Evolutionary conservation across 305 asterid genomes (phyloP).

Genomic region (Ajuga reptans): DNA sequence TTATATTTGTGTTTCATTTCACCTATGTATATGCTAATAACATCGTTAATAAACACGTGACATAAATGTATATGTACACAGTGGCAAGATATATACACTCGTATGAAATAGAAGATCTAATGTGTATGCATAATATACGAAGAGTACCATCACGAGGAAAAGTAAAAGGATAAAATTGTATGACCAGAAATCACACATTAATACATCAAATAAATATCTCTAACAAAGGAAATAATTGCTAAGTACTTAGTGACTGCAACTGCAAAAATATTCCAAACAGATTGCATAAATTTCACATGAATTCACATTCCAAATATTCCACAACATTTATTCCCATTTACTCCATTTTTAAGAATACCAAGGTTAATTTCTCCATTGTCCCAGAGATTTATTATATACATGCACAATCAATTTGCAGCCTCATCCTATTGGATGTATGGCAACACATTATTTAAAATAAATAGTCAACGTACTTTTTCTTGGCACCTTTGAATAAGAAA

Average conservation of each 20-base stretch:
- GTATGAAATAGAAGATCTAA: too few species aligned
- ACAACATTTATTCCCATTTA: constrained; percentile 21
- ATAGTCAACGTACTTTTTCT: too few species aligned
- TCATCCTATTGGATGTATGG: too few species aligned
- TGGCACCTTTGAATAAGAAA: too few species aligned
- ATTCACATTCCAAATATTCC: constrained; percentile 20
- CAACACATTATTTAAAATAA: too few species aligned
- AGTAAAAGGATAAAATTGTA: neutral
- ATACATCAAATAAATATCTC: neutral
- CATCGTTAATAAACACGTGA: neutral
- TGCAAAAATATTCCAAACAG: constrained; percentile 25
- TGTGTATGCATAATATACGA: too few species aligned
- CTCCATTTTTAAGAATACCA: constrained; percentile 14
- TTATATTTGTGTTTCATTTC: neutral
- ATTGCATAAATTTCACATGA: constrained; percentile 21
- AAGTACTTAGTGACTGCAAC: constrained; percentile 4
- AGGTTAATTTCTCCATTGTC: neutral
- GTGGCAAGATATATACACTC: too few species aligned
- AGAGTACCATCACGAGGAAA: too few species aligned
- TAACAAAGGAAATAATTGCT: neutral
- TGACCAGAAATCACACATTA: neutral
- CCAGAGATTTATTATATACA: too few species aligned
- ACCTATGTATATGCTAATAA: neutral
- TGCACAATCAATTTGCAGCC: too few species aligned
- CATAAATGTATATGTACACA: neutral